Evolutionary conservation across 2,329 filamentous ascomycete genomes (phyloP), one percentile per base, ranked within the genome.

Genomic region (Verticillium tricorpus): DNA sequence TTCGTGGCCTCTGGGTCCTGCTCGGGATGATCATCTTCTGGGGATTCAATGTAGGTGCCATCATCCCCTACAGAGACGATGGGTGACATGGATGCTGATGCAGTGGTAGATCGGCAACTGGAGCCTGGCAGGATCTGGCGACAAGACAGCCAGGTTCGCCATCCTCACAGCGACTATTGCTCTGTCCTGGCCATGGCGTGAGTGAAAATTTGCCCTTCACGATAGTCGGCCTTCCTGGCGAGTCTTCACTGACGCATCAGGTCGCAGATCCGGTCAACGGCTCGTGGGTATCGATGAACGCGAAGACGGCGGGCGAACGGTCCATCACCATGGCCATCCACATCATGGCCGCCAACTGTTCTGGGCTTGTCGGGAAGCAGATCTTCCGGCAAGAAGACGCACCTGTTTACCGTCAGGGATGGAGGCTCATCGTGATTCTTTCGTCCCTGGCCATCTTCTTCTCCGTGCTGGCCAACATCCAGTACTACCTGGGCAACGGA

Each of bases 291-390:
- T 66, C 71, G 1, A 64, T 72, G 7, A 73, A 73, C 52, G 62
- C 67, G 19, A 66, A 65, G 8, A 68, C 65, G 5, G 68, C 71
- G 1, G 70, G 70, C 19, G 71, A 73, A 19, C 63, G 71, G 5
- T 73, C 70, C 2, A 68, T 73, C 50, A 72, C 69, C 12, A 71
- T 74, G 69, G 70, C 71, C 37, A 67, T 73, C n/a, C 65, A 72
- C 32, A 72, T 74, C 60, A 72, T 74, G 71, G 67, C 70, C 1
- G 70, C 69, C 28, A 74, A 74, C 58, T 67, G 67, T 17, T 67
- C 69, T 6, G 71, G 69, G 2, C 69, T 73, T 14, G 66, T 72
- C n/a, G 72, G 71, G 12, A 69, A 68, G 17, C 69, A 73, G 56
- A 54, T 74, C 14, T 73, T 74, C 61, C 69, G 70, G 35, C 60